Evolutionary conservation across 495 filamentous ascomycete genomes (phyloP), one percentile per base, ranked within the genome.

Genomic region (Talaromyces ruber): DNA sequence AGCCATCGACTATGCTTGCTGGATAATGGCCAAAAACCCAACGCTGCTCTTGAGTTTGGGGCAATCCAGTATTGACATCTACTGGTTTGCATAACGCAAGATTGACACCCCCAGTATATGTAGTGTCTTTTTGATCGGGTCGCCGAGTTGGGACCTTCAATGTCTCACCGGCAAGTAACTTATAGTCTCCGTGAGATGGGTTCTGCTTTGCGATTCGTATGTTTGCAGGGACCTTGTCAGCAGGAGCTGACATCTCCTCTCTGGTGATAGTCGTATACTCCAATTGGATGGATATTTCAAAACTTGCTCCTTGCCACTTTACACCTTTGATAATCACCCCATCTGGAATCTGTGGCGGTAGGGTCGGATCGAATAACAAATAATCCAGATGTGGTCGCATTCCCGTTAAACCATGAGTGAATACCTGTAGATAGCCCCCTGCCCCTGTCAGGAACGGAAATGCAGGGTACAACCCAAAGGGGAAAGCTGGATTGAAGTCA

Each of bases 371-470:
- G 39, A 86, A 68, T 62, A 81, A 80, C 47, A 86, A 68, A 18
- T 73, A 74, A 26, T 75, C 74, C 18, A 79, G 65, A 43, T 80
- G 74, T 2, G 81, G 75, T 7, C 77, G 71, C 53, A 84, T 72
- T 0, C 84, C 82, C 0, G 84, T 73, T 63, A 78, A 84, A 12
- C 84, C 83, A 63, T 79, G 83, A 7, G 80, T 76, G 1, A 76
- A 74, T 12, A 84, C 73, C 61, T 84, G 82, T 28, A 82, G 71
- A 43, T 78, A 78, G 47, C 83, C 84, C 6, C 83, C 83, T 58
- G 81, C 76, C 34, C 83, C 83, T 1, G 83, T 86, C 2, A 86
- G 70, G 72, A 86, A 86, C 1, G 84, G 83, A 64, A 78, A 86
- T 2, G 83, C 83, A 0, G 83, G 51, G 51, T 54, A 54, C 4